Conservation (phyloP, 768 basidiomycete genomes). For the Piloderma croceum region DNA sequence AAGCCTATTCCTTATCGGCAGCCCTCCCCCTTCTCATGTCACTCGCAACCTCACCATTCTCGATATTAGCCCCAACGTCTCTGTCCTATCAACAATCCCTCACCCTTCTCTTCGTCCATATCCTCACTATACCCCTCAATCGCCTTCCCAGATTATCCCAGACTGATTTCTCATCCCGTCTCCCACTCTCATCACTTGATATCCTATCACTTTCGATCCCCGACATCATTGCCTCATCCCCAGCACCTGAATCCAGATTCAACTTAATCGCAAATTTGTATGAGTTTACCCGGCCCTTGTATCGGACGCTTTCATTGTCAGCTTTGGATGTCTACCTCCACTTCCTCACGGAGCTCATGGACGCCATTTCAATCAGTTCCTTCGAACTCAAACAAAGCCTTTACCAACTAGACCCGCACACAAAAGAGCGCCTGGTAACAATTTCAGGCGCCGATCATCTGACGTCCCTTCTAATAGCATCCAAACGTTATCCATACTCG, state of each 20-base stretch:
- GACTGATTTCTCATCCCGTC: constrained; percentile 53
- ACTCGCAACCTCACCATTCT: constrained; percentile 39
- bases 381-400: constrained; percentile 41
- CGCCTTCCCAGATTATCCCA: constrained; percentile 59
- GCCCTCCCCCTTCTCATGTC: constrained; percentile 42
- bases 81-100: too few relatives aligned
- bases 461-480: constrained; percentile 13
- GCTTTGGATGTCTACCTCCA: constrained; percentile 50
- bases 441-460: constrained; percentile 47
- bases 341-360: constrained; percentile 47
- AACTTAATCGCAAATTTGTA: constrained; percentile 72
- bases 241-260: too few relatives aligned
- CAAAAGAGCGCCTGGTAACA: constrained; percentile 55
- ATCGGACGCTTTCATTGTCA: constrained; percentile 39
- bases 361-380: constrained; percentile 44
- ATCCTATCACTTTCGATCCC: constrained; percentile 24
- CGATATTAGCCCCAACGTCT: constrained; percentile 32
- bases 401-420: constrained; percentile 45
- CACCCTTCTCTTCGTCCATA: constrained; percentile 46
- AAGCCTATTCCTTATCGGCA: constrained; percentile 53
- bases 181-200: constrained; percentile 49
- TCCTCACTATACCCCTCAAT: constrained; percentile 72
- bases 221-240: too few relatives aligned
- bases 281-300: constrained; percentile 58
- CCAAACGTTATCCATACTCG: constrained; percentile 26